Base-by-base conservation (phyloP, 129 eudicot genomes). In the Helichrysum umbraculigerum region DNA sequence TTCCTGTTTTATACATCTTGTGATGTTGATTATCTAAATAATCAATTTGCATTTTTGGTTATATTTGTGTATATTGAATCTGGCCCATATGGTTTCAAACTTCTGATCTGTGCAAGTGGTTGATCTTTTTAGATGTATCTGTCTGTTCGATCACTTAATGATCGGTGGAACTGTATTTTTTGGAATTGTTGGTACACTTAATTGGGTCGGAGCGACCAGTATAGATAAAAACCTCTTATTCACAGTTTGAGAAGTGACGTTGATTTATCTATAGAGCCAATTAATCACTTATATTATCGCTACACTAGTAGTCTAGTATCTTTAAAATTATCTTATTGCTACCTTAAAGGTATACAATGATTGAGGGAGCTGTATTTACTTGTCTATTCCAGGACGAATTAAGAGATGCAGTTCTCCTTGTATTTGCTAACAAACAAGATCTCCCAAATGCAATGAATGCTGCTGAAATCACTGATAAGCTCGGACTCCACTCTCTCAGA, bases 361-460 rank as follows among this genome's bases (percentile, higher is more conserved):
- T 35, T 65, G 28, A 65, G 17, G 25, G 25, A 12, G 44, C 47
- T 16, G 41, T 63, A 28, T 68, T 72, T 61, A 29, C 75, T 73
- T 57, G 3, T 72, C n/a, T 60, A 7, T 83, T 50, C 9, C 76
- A 90, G 92, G 96, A 90, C 68, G 92, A 87, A 64, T 85, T 90
- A 70, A 83, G 96, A 79, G 92, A 90, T 71, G 96, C 96, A 50
- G 96, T 87, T 73, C 86, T 88, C 69, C 89, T 88, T 52, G 92
- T 88, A 66, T 88, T 88, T 83, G 92, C 92, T 71, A 88, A 88
- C 89, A 88, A 88, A 60, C 92, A 88, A 84, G 92, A 88, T 88
- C 92, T 88, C 59, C 92, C 92, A 54, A 88, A 88, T 68, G 92
- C 92, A 58, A 88, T 88, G 92, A 88, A 88, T 68, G 92, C 92